Conservation (phyloP, 139 green algal species). For the Prasinococcaceae sp. region DNA sequence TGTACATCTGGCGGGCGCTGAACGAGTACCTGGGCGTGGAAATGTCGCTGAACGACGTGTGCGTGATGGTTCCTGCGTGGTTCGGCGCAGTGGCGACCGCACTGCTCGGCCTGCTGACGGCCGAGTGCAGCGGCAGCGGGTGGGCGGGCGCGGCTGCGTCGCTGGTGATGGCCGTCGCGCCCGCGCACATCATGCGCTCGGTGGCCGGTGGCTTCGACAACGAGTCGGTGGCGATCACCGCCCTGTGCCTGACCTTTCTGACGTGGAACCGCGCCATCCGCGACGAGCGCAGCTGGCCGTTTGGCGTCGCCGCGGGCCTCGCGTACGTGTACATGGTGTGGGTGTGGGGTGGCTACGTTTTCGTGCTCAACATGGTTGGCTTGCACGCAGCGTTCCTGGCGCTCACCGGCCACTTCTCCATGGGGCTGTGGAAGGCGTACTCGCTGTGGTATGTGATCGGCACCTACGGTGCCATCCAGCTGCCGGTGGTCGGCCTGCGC, state of each 20-base stretch:
- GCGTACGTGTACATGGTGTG: conserved; percentile 57
- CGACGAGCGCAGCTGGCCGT: background rate
- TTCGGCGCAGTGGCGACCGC: conserved; percentile 21
- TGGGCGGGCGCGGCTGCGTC: conserved; percentile 8
- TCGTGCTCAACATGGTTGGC: conserved; percentile 94
- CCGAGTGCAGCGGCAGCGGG: conserved; percentile 9
- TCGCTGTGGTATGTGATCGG: conserved; percentile 26
- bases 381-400: conserved; percentile 78
- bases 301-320: conserved; percentile 25
- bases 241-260: conserved; percentile 44
- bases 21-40: conserved; percentile 36
- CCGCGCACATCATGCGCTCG: conserved; percentile 51
- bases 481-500: conserved; percentile 30
- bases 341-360: conserved; percentile 88
- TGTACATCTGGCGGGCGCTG: conserved; percentile 32
- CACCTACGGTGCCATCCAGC: conserved; percentile 31
- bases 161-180: conserved; percentile 37
- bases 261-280: background rate
- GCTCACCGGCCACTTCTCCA: conserved; percentile 30
- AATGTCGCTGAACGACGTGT: conserved; percentile 41
- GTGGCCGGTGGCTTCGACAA: conserved; percentile 54
- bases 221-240: conserved; percentile 84
- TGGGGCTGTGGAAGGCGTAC: conserved; percentile 26
- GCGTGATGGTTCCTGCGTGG: conserved; percentile 37
- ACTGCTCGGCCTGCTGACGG: conserved; percentile 4